Evolutionary conservation across 2,329 filamentous ascomycete genomes (phyloP).

Genomic region (Diaporthe destruens): DNA sequence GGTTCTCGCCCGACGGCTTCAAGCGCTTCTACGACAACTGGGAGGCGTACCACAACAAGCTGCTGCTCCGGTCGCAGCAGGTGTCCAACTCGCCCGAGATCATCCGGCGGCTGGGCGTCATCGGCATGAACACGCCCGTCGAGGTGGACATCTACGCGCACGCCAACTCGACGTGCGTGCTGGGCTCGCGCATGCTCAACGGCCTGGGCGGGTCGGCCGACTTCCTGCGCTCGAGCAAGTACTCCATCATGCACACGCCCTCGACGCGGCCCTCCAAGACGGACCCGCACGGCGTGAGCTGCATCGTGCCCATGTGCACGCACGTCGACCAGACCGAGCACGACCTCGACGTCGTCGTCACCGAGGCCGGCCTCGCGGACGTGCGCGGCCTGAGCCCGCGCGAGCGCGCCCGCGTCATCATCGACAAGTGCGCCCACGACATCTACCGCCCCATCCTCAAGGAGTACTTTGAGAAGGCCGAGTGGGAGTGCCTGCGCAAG

Average conservation of each 20-base stretch:
- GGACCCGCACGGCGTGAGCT: constrained; percentile 84
- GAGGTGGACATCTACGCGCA: constrained; percentile 96
- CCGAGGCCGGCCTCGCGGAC: constrained; percentile 81
- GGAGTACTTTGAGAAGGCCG: constrained; percentile 87
- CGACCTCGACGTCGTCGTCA: constrained; percentile 91
- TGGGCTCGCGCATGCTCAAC: constrained; percentile 90
- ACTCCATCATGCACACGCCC: constrained; percentile 95
- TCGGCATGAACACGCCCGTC: constrained; percentile 95
- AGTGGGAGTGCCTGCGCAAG: constrained; percentile 86
- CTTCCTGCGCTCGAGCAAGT: constrained; percentile 83
- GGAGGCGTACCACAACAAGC: constrained; percentile 83
- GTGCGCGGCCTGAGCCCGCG: constrained; percentile 84
- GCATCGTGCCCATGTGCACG: constrained; percentile 94
- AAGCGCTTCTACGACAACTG: constrained; percentile 90
- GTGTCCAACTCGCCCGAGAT: constrained; percentile 93
- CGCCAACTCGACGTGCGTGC: constrained; percentile 90
- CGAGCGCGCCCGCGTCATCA: constrained; percentile 86
- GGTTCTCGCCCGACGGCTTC: constrained; percentile 92
- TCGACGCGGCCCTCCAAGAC: constrained; percentile 83
- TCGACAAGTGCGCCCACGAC: constrained; percentile 87
- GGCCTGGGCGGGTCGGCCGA: constrained; percentile 86
- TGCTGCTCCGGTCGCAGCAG: constrained; percentile 87
- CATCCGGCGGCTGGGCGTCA: constrained; percentile 86
- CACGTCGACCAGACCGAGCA: constrained; percentile 95
- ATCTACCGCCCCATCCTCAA: constrained; percentile 85